Conservation (phyloP, 2,329 filamentous ascomycete genomes). For the Penicillium palitans region DNA sequence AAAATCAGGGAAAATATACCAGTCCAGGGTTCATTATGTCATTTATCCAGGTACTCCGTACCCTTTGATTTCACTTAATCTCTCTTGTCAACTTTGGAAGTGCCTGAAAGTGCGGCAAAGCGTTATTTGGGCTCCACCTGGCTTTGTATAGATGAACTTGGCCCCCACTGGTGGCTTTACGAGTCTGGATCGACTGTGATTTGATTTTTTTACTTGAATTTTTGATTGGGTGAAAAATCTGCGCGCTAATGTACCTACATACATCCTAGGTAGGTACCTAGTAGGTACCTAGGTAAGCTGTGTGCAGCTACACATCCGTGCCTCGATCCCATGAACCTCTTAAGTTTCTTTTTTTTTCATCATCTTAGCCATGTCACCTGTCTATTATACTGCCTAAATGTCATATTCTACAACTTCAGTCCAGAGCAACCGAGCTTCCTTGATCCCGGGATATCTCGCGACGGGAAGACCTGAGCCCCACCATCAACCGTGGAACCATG, state of each 20-base stretch:
- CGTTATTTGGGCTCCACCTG: background rate
- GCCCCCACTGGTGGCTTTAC: background rate
- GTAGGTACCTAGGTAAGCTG: background rate
- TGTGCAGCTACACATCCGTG: background rate
- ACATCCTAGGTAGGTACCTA: too few relatives aligned
- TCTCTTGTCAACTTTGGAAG: background rate
- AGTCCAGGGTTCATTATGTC: background rate
- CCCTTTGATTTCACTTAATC: background rate
- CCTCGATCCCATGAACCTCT: background rate
- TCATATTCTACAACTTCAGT: background rate
- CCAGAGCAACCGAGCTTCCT: background rate
- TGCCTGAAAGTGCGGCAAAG: background rate
- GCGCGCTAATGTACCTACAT: background rate
- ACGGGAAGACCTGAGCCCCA: background rate
- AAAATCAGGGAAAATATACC: background rate
- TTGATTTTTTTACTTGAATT: background rate
- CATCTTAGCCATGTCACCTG: background rate
- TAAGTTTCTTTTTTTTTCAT: background rate
- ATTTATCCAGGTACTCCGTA: background rate
- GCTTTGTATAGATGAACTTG: conserved; percentile 3
- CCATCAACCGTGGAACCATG: background rate
- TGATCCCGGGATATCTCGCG: background rate
- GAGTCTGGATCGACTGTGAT: background rate
- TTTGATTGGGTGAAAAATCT: background rate
- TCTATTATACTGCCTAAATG: background rate